These are phyloP conservation scores for Penicillium frequentans DNA, from an alignment of 2,329 filamentous ascomycete species.

Conservation along the genomic window DNA sequence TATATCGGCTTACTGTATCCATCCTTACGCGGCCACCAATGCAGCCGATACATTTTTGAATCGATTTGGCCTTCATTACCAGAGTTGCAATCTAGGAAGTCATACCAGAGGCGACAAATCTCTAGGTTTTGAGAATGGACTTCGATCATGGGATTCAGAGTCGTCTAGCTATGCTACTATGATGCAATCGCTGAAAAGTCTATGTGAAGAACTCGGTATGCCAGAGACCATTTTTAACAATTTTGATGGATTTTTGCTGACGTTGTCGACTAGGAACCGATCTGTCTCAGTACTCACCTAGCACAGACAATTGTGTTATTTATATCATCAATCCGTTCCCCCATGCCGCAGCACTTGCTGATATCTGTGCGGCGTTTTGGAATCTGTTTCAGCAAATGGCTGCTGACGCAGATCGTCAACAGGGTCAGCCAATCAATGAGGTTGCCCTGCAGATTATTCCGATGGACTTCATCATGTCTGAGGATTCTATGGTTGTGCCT, in stretches of 20 bases:
- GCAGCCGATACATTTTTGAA: constrained; percentile 53
- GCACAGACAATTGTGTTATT: constrained; percentile 51
- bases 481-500: constrained; percentile 53
- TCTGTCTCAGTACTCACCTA: constrained; percentile 34
- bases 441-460: constrained; percentile 61
- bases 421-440: constrained; percentile 41
- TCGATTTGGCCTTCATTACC: constrained; percentile 56
- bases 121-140: constrained; percentile 39
- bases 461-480: constrained; percentile 53
- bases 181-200: constrained; percentile 34
- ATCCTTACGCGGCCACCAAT: constrained; percentile 50
- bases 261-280: constrained; percentile 29
- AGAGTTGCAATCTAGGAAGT: constrained; percentile 57
- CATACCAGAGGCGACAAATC: constrained; percentile 47
- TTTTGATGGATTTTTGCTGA: constrained; percentile 11
- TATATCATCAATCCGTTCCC: constrained; percentile 61
- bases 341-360: constrained; percentile 45
- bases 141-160: constrained; percentile 38
- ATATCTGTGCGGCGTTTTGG: constrained; percentile 60
- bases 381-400: constrained; percentile 56
- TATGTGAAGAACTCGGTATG: constrained; percentile 41
- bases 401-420: constrained; percentile 35
- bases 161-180: constrained; percentile 30
- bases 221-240: background rate
- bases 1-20: constrained; percentile 58